These are phyloP conservation scores for Pelargonium hybrid DNA, from an alignment of 441 rosid species.

Conservation along the genomic window DNA sequence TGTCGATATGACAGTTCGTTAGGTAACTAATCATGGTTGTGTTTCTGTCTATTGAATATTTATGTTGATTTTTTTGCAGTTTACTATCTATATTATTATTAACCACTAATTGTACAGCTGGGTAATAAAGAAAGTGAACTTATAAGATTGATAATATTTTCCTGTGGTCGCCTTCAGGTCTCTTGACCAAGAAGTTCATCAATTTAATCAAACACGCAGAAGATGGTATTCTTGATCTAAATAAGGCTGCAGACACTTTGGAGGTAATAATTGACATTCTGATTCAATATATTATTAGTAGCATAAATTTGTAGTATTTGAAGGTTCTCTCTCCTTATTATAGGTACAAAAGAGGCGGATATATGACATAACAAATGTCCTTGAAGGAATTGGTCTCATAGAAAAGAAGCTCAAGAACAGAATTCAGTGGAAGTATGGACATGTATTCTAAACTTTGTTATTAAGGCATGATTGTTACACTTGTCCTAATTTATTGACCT, in stretches of 20 bases:
- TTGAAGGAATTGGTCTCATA: slow-evolving; percentile 94
- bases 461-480: no score
- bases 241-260: slow-evolving; percentile 85
- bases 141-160: slow-evolving; percentile 11
- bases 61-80: not conserved
- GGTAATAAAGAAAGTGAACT: not conserved
- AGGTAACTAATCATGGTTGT: slow-evolving; percentile 38
- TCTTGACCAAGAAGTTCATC: slow-evolving; percentile 90
- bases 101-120: not conserved
- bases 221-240: slow-evolving; percentile 91
- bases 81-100: not conserved
- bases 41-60: not conserved
- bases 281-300: not conserved
- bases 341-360: slow-evolving; percentile 93
- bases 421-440: slow-evolving; percentile 88
- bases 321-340: slow-evolving; percentile 19
- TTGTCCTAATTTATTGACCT: no score
- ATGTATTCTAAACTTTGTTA: not conserved
- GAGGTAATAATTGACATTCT: slow-evolving; percentile 43
- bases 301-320: slow-evolving; percentile 14
- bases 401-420: slow-evolving; percentile 95
- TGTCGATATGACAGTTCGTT: slow-evolving; percentile 98
- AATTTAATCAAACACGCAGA: slow-evolving; percentile 86
- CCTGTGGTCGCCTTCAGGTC: slow-evolving; percentile 45
- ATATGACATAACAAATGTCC: slow-evolving; percentile 95